Percentiles rank a stretch among this genome's conserved stretches.
phyloP scores from a whole-genome alignment of 192 early-diverging fungal species.

The Glomus cerebriforme region DNA sequence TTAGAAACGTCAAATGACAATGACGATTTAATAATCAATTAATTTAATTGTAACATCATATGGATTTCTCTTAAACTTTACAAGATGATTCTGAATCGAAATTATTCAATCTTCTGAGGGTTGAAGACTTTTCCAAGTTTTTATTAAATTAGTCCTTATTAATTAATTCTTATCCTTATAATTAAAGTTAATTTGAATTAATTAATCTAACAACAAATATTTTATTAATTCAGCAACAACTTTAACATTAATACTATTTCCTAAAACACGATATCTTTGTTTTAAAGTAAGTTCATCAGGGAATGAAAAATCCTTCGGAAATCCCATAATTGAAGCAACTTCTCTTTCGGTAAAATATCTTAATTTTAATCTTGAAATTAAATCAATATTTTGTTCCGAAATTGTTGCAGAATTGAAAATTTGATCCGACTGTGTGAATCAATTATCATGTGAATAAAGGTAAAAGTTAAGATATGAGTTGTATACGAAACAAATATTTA shows the following conservation, averaged over 20 bases:
- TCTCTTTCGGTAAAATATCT: conserved; percentile 66
- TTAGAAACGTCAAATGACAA: too few relatives aligned
- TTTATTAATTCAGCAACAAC: conserved; percentile 78
- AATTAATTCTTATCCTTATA: too few relatives aligned
- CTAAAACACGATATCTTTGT: conserved; percentile 85
- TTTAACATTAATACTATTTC: conserved; percentile 87
- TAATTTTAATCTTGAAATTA: conserved; percentile 34
- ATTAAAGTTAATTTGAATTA: neutral
- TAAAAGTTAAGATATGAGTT: neutral
- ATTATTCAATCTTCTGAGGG: too few relatives aligned
- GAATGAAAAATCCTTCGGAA: conserved; percentile 73
- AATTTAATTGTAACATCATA: too few relatives aligned
- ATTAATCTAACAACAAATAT: conserved; percentile 56
- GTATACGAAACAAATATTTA: conserved; percentile 30
- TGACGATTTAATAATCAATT: too few relatives aligned
- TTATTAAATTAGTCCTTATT: too few relatives aligned
- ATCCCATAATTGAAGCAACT: conserved; percentile 79
- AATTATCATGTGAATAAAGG: neutral
- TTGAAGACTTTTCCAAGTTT: too few relatives aligned
- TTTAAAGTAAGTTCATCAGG: conserved; percentile 63
- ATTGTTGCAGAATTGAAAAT: neutral
- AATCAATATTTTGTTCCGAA: neutral
- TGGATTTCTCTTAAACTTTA: too few relatives aligned
- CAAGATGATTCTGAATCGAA: too few relatives aligned
- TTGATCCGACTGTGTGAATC: neutral